phyloP scores from a whole-genome alignment of 2,329 filamentous ascomycete species.

The Zalaria sp. region DNA sequence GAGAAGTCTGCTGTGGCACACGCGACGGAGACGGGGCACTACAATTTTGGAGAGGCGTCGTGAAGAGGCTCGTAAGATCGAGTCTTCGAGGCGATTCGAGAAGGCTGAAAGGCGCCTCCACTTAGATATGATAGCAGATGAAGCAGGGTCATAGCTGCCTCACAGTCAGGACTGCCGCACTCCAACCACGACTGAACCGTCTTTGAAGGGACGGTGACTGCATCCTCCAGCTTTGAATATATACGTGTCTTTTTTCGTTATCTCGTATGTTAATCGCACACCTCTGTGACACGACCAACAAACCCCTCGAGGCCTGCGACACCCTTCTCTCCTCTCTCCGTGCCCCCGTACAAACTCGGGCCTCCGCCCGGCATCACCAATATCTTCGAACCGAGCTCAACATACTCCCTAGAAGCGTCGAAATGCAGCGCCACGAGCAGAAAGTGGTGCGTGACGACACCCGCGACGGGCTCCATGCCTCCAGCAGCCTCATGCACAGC shows the following conservation, averaged over 20 bases:
- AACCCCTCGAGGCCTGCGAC: slow-evolving; percentile 54
- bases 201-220: too few relatives aligned
- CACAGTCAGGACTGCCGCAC: too few relatives aligned
- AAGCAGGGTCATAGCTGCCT: too few relatives aligned
- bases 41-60: slow-evolving; percentile 35
- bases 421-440: slow-evolving; percentile 53
- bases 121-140: too few relatives aligned
- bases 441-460: slow-evolving; percentile 10
- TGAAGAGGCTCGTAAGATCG: too few relatives aligned
- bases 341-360: slow-evolving; percentile 42
- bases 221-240: background rate
- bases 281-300: slow-evolving; percentile 45
- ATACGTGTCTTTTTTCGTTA: background rate
- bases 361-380: slow-evolving; percentile 59
- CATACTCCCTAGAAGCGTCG: slow-evolving; percentile 55
- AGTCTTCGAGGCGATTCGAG: too few relatives aligned
- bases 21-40: slow-evolving; percentile 46
- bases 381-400: slow-evolving; percentile 56
- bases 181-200: too few relatives aligned
- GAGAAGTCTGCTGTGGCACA: slow-evolving; percentile 49
- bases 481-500: slow-evolving; percentile 13
- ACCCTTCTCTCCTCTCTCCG: slow-evolving; percentile 32
- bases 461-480: slow-evolving; percentile 10
- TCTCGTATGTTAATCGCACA: slow-evolving; percentile 1
- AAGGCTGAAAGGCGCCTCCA: too few relatives aligned